Base-by-base conservation (phyloP, 2,329 filamentous ascomycete species). In the Alternaria longipes region DNA sequence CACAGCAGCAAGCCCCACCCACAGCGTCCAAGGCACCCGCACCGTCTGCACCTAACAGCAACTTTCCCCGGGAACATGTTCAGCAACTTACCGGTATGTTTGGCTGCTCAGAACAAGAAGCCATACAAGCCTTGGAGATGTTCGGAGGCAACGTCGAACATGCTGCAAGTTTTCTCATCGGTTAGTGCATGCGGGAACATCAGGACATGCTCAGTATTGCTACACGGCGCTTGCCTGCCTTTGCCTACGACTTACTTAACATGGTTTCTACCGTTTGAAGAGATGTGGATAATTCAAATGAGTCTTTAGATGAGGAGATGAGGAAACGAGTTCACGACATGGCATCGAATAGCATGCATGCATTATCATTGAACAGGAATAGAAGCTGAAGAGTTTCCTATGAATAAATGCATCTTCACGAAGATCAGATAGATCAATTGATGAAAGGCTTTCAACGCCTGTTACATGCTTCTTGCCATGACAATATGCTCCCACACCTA, bases 111-210 rank as follows among this genome's bases (percentile, higher is more conserved):
- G 85, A 90, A 54, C 86, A 91, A 62, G 86, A 92, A 68, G 94
- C 94, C 1, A 85, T 95, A 54, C 88, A 90, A 61, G 93, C 94
- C 3, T 82, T 99, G 53, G 88, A 93, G 72, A 92, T 92, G 30
- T 91, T 92, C 16, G 89, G 89, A 20, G 94, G 95, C 20, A 92
- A 98, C 73, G 87, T 97, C 8, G 92, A 98, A 64, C 88, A 90
- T 65, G 94, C 94, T n/a, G 94, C 93, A 47, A 89, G 90, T 50
- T 84, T 97, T 64, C 85, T 97, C 54, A 92, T 89, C 14, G 60
- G 59, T n/a, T 60, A 60, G 49, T 30, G 14, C 36, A 28, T 14
- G 12, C 4, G 22, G 18, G 26, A 14, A 30, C 18, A 16, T 24
- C 14, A 38, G n/a, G 11, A 34, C 14, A 45, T 11, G 16, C 22